These are phyloP conservation scores for Calonectria pauciramosa DNA, from an alignment of 2,329 filamentous ascomycete species.

Conservation along the genomic window DNA sequence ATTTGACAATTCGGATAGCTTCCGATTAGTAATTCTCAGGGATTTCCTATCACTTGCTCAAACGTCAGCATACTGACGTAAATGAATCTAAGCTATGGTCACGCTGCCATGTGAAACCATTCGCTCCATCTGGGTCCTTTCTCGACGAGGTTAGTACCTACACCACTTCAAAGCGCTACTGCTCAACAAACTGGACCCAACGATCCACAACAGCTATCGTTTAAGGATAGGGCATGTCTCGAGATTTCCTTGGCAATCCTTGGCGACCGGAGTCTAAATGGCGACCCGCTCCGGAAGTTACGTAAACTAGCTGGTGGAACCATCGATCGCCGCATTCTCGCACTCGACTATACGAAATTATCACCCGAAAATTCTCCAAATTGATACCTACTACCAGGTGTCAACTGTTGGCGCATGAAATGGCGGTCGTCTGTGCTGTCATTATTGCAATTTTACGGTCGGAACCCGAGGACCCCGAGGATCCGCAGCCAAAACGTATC, in stretches of 20 bases:
- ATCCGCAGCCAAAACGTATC: not conserved
- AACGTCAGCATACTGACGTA: not conserved
- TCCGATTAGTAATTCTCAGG: not conserved
- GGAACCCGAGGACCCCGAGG: not conserved
- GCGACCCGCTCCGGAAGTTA: not conserved
- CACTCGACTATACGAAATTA: not conserved
- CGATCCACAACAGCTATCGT: not conserved
- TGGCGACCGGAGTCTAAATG: not conserved
- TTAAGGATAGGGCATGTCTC: not conserved
- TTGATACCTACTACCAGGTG: not conserved
- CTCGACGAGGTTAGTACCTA: conserved; percentile 1
- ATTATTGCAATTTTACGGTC: not conserved
- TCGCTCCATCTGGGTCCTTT: not conserved
- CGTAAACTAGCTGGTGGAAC: not conserved
- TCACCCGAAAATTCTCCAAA: not conserved
- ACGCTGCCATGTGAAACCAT: not conserved
- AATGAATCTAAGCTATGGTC: not conserved
- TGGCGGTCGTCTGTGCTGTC: too few relatives aligned
- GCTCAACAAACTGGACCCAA: too few relatives aligned
- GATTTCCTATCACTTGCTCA: not conserved
- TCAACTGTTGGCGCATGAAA: not conserved
- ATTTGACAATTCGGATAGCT: not conserved
- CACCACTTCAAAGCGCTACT: not conserved
- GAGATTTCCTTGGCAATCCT: not conserved
- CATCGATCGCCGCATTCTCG: not conserved